phyloP scores from a whole-genome alignment of 495 filamentous ascomycete genomes.

The Aspergillus incahuasiensis region DNA sequence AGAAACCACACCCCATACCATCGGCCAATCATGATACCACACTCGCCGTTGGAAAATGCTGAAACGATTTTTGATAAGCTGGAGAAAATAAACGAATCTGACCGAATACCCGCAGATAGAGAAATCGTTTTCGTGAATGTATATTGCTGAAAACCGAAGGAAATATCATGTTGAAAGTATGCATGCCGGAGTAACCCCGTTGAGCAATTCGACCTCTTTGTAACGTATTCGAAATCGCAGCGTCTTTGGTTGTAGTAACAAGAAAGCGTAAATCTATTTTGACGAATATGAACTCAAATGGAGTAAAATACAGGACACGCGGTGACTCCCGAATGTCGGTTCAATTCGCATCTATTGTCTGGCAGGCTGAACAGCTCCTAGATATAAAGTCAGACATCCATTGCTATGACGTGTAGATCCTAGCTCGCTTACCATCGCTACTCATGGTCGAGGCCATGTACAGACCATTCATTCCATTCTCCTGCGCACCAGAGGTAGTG shows the following conservation, averaged over 20 bases:
- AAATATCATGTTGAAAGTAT: conserved; percentile 4
- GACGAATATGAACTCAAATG: neutral
- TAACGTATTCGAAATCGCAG: conserved; percentile 3
- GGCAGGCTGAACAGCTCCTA: conserved; percentile 43
- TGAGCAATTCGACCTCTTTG: neutral
- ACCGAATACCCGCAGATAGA: conserved; percentile 13
- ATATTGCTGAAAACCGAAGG: conserved; percentile 6
- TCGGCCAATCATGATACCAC: conserved; percentile 32
- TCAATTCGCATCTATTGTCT: conserved; percentile 33
- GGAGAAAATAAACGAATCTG: conserved; percentile 20
- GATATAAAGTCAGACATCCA: neutral
- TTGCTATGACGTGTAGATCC: neutral
- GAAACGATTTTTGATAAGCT: conserved; percentile 18
- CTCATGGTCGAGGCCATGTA: conserved; percentile 47
- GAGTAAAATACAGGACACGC: neutral
- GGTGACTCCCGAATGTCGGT: conserved; percentile 6
- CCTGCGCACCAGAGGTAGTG: conserved; percentile 39
- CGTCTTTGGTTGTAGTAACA: neutral
- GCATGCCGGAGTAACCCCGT: neutral
- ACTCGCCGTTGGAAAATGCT: conserved; percentile 36
- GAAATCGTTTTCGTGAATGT: conserved; percentile 23
- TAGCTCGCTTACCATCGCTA: conserved; percentile 39
- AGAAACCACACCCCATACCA: conserved; percentile 39
- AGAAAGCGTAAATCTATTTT: neutral
- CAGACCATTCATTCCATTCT: conserved; percentile 43